Evolutionary conservation across 768 basidiomycete species (phyloP), one percentile per base, ranked within the genome.

Genomic region (Hortiboletus campestris): DNA sequence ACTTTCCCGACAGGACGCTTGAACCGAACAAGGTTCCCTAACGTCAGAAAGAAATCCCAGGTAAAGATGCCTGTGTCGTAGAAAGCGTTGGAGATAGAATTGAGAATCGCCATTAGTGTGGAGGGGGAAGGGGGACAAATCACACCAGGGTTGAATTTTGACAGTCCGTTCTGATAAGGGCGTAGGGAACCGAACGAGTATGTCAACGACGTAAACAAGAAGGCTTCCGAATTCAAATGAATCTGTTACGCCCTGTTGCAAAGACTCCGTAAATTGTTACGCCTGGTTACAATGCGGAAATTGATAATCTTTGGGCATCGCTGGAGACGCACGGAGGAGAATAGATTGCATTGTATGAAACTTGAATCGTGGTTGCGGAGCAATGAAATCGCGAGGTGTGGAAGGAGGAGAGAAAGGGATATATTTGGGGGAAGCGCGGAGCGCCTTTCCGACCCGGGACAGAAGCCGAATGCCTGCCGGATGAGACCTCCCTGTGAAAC

Each of bases 1-100:
- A 87, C 82, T 29, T 76, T 69, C 4, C 85, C 86, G 8, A 75
- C 66, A 36, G 76, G 75, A 14, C 75, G 75, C 5, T 38, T 50
- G 10, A 39, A 43, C 11, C n/a, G 19, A 10, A 62, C 40, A 25
- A 62, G 32, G 34, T 62, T 62, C 14, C 61, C 61, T 16, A 62
- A 19, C 2, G 57, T 59, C 29, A 63, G 31, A 16, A 60, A 17
- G 17, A 62, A 8, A 28, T 62, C 61, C 61, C 61, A 62, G 14
- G 39, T n/a, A 0, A 54, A 12, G 25, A 62, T 51, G 38, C 20
- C 3, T 16, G 42, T 13, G 16, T 59, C 51, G 6, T 39, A 46
- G 29, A 42, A 34, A 22, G n/a, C 13, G 17, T 59, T 59, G 51
- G 61, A 63, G 41, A 62, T n/a, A 4, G 45, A 20, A 22, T 4